Base-by-base conservation (phyloP, 202 grass and related monocot species). In the Tripidium arundinaceum region DNA sequence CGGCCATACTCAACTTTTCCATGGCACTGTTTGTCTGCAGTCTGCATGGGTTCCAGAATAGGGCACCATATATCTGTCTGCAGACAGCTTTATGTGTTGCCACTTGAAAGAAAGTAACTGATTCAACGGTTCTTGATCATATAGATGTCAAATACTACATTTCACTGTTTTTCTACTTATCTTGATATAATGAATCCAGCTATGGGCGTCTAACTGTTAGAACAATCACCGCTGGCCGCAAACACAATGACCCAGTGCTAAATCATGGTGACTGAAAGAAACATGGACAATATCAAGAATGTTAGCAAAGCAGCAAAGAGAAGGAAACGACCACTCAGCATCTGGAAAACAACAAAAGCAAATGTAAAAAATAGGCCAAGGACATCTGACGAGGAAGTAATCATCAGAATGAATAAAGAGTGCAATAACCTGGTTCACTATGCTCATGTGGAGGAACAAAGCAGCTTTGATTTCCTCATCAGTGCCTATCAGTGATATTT, bases 361-460 rank as follows among this genome's bases (percentile, higher is more conserved):
- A 45, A 38, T 52, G 64, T 10, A 1, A 79, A 40, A 70, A 79
- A 57, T 55, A 71, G 79, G 75, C 26, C 84, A 69, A 65, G 75
- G 80, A 61, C 24, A 83, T 70, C 52, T 72, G 36, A 80, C 49
- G 68, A 57, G 8, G 41, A 15, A 79, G 52, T 46, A 68, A 57
- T 76, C 62, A 71, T 86, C 77, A 25, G 40, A 84, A 62, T 83
- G 28, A 42, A 71, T 70, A 68, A 81, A 84, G 1, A 90, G 85
- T 75, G 70, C 69, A 83, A 75, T 42, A 45, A 69, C 75, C 58
- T 90, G 88, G 37, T 87, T 80, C 49, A 80, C 43, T 40, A 65
- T 84, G 68, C 80, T 84, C 42, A 75, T 83, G n/a, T 90, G 75
- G 71, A 87, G 88, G 21, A 90, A 87, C 27, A 87, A 84, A 66